Evolutionary conservation across 441 rosid genomes (phyloP), one percentile per base, ranked within the genome.

Genomic region (Adansonia rubrostipa): DNA sequence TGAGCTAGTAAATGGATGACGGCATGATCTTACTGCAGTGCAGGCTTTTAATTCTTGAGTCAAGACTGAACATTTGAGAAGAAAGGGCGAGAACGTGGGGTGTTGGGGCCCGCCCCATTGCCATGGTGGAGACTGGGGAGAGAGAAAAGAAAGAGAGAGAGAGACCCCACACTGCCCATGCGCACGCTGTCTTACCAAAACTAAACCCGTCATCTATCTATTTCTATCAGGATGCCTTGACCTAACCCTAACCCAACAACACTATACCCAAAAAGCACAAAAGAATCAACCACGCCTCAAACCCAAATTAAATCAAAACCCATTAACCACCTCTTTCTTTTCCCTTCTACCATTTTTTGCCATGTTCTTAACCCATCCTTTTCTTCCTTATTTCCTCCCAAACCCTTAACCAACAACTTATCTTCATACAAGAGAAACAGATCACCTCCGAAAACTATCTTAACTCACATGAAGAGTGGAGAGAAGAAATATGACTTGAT

Each of bases 121-220:
- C 42, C 42, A 5, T 36, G 42, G 6, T 5, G 42, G 42, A 6
- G 42, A 36, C 40, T 36, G 40, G 40, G 40, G 40, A 36, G 40
- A 36, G 40, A 36, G 4, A 36, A 36, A 36, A 36, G 40, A 36
- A 36, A 36, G 42, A 36, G 42, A 36, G 6, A 36, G 6, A 36
- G 42, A 66, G 76, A 88, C 89, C 84, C 94, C 90, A 71, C 89
- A 93, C 91, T 90, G 88, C 89, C 92, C 95, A 93, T 88, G 92
- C 87, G 94, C 91, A 88, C 89, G 87, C 85, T 84, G 90, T 87
- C 84, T 84, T 81, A 57, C 93, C 89, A 84, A 86, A 87, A 17
- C 62, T 19, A 57, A 19, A 57, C 11, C 87, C 82, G 61, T 65
- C 83, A 73, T 83, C 86, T 48, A 80, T 75, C 88, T 6, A n/a